Conservation (phyloP, 2,329 filamentous ascomycete genomes). For the Sporothrix schenckii region DNA sequence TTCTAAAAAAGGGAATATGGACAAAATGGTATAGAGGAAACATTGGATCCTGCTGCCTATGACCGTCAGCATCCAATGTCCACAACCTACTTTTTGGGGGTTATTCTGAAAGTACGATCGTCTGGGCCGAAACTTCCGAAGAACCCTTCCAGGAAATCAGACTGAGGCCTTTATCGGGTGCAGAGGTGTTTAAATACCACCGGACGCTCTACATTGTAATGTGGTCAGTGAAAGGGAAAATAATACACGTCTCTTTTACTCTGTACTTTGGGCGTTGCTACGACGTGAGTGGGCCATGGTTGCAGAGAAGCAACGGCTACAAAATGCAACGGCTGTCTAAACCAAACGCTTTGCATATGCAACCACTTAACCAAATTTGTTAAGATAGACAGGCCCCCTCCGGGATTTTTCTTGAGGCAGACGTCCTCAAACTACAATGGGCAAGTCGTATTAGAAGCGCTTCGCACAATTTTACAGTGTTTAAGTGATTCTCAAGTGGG, state of each 20-base stretch:
- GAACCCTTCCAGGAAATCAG: not conserved
- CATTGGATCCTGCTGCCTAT: no score
- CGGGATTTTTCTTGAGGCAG: not conserved
- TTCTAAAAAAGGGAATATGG: not conserved
- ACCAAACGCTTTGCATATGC: not conserved
- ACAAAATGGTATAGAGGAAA: no score
- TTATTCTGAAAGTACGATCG: not conserved
- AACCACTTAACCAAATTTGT: not conserved
- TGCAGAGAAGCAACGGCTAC: slow-evolving; percentile 4
- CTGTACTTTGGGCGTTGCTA: not conserved
- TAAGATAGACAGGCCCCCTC: not conserved
- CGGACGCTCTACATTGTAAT: not conserved
- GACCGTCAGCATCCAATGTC: not conserved
- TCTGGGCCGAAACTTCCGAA: slow-evolving; percentile 14
- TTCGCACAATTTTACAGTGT: not conserved
- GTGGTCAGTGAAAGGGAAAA: not conserved
- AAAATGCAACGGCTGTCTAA: not conserved
- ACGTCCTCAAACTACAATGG: not conserved
- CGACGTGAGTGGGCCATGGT: slow-evolving; percentile 8
- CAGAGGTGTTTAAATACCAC: not conserved
- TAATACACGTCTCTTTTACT: not conserved
- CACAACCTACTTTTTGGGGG: not conserved
- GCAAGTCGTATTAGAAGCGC: not conserved
- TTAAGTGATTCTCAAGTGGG: not conserved
- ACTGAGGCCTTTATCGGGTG: not conserved